Base-by-base conservation (phyloP, 208 protist genomes). In the Leishmania arabica region DNA sequence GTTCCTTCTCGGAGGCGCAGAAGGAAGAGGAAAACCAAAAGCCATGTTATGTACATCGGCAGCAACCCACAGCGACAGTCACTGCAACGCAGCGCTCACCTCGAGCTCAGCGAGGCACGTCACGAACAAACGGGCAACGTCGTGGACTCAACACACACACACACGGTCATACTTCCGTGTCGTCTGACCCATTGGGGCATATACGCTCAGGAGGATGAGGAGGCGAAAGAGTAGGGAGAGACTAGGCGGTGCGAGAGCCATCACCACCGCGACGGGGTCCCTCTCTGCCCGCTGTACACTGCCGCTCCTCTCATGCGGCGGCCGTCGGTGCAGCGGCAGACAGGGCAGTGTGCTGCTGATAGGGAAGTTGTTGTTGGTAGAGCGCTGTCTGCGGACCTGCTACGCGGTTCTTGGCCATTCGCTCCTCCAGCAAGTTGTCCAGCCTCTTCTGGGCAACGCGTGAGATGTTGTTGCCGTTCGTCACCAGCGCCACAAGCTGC, bases 381-480 rank as follows among this genome's bases (percentile, higher is more conserved):
- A 87, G 72, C 15, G 65, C 77, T 34, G 80, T 66, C 40, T 83
- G 56, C 3, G 78, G 77, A 31, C 78, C 86, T 74, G 93, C 51
- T 15, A 89, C 79, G 40, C 91, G 89, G 64, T 97, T 95, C 60
- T 86, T 84, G 24, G 80, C 79, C 42, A 96, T 51, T 9, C 93
- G 93, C 58, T 96, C 93, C 54, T 91, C 92, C 15, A 97, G 79
- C n/a, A 96, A 62, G 34, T 85, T 90, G 77, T 95, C 91, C 70
- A 95, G 88, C 81, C 93, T 96, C 84, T 96, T 94, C 87, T 96
- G 93, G 13, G 94, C 89, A 8, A 94, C 91, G 51, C 95, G 95
- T 60, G 88, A 90, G 64, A 96, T 92, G 54, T 88, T 85, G 84
- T 97, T 97, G 65, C 95, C 95, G 53, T 96, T 90, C 47, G 96